phyloP scores from a whole-genome alignment of 306 rosid species.

The Dicorynia guianensis region DNA sequence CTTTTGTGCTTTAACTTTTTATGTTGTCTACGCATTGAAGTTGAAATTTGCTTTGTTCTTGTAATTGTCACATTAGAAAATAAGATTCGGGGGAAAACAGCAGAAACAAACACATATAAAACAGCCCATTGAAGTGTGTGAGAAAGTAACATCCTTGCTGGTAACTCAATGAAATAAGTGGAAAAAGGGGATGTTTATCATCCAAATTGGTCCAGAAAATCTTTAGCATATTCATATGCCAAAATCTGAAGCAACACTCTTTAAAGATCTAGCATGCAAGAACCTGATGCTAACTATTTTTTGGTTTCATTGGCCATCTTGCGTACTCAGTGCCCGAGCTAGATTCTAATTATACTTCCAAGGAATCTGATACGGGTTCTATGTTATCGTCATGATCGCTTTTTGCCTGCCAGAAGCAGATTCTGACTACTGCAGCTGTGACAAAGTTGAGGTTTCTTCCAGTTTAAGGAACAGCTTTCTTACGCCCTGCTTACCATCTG shows the following conservation, averaged over 20 bases:
- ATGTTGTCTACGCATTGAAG: neutral
- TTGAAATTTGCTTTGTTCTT: neutral
- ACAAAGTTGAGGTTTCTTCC: constrained; percentile 22
- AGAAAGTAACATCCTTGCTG: too few species aligned
- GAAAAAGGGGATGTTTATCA: neutral
- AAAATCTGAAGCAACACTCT: neutral
- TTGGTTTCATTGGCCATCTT: neutral
- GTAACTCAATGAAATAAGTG: too few species aligned
- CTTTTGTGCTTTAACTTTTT: neutral
- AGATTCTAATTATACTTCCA: constrained; percentile 18
- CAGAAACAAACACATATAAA: too few species aligned
- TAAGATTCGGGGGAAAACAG: too few species aligned
- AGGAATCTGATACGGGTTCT: constrained; percentile 25
- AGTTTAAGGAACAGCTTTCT: constrained; percentile 19
- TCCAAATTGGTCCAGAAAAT: neutral
- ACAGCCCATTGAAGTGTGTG: too few species aligned
- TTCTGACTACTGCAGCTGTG: constrained; percentile 12
- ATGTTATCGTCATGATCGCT: neutral
- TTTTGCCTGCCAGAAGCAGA: constrained; percentile 33
- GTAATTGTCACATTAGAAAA: neutral
- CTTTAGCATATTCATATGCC: neutral
- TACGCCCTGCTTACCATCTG: neutral
- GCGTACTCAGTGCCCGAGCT: neutral
- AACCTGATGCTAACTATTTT: constrained; percentile 8
- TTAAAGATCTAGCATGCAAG: neutral